Evolutionary conservation across 176 grass and related monocot species (phyloP).

Genomic region (Pharus latifolius): DNA sequence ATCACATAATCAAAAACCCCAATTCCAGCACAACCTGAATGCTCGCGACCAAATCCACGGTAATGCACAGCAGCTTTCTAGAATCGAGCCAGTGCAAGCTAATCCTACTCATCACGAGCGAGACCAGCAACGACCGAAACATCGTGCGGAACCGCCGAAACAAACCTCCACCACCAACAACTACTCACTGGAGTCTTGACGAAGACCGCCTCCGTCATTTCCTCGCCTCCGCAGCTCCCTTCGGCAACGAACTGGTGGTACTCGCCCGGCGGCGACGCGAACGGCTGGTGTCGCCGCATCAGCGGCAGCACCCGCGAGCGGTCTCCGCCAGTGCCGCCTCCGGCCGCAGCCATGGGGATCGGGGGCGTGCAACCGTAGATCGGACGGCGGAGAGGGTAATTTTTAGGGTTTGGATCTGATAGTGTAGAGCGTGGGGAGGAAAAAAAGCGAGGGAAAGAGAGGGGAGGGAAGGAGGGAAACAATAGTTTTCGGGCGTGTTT

Average conservation of each 20-base stretch:
- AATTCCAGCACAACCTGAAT: not conserved
- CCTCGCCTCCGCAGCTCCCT: not conserved
- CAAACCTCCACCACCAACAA: not conserved
- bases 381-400: not conserved
- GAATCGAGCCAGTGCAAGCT: not conserved
- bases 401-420: slow-evolving; percentile 26
- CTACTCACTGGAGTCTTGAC: slow-evolving; percentile 54
- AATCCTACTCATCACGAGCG: not conserved
- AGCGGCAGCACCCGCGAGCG: slow-evolving; percentile 9
- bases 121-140: not conserved
- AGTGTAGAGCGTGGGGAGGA: slow-evolving; percentile 18
- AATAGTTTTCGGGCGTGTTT: slow-evolving; percentile 30
- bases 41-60: not conserved
- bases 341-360: slow-evolving; percentile 31
- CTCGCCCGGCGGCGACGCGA: slow-evolving; percentile 34
- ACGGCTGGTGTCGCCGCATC: slow-evolving; percentile 41
- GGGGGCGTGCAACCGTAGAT: not conserved
- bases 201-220: slow-evolving; percentile 32
- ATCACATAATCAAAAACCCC: not conserved
- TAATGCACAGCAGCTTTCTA: not conserved
- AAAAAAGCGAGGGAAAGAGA: slow-evolving; percentile 26
- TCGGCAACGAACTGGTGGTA: slow-evolving; percentile 41
- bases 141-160: slow-evolving; percentile 2
- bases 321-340: not conserved
- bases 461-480: slow-evolving; percentile 44